Conservation (phyloP, 2,329 filamentous ascomycete species). For the Pseudocercospora pini-densiflorae region DNA sequence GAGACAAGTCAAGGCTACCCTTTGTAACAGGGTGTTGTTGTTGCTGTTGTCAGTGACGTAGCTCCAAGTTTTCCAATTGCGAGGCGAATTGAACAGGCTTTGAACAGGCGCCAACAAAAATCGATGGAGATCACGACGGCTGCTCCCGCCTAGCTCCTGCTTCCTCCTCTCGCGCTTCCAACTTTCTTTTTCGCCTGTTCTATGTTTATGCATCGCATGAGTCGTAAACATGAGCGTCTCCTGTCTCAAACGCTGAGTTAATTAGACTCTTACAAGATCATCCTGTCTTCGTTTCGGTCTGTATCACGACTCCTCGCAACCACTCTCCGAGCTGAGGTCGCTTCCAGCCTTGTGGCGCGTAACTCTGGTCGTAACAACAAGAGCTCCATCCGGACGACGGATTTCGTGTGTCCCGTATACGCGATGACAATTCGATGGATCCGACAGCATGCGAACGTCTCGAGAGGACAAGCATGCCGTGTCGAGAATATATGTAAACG, state of each 20-base stretch:
- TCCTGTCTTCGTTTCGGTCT: conserved; percentile 1
- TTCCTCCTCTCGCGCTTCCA: background rate
- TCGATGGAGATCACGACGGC: conserved; percentile 7
- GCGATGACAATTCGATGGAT: background rate
- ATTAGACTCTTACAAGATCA: background rate
- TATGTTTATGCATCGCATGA: conserved; percentile 1
- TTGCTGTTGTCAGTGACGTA: conserved; percentile 6
- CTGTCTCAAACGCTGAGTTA: conserved; percentile 1
- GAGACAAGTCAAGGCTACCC: conserved; percentile 13
- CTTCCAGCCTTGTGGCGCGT: background rate
- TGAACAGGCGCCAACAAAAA: background rate
- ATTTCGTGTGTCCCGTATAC: background rate
- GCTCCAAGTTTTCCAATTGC: background rate
- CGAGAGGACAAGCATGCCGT: conserved; percentile 18
- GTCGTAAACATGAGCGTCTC: conserved; percentile 2
- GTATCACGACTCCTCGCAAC: background rate
- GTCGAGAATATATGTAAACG: conserved; percentile 17
- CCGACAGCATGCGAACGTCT: conserved; percentile 12
- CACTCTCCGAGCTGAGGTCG: background rate
- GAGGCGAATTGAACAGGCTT: conserved; percentile 3
- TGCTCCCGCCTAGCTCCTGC: background rate
- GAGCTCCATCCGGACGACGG: background rate
- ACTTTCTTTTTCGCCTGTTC: conserved; percentile 6
- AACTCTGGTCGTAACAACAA: background rate
- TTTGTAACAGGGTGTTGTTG: conserved; percentile 16